phyloP scores from a whole-genome alignment of 345 rosid species.

The Brassica juncea region DNA sequence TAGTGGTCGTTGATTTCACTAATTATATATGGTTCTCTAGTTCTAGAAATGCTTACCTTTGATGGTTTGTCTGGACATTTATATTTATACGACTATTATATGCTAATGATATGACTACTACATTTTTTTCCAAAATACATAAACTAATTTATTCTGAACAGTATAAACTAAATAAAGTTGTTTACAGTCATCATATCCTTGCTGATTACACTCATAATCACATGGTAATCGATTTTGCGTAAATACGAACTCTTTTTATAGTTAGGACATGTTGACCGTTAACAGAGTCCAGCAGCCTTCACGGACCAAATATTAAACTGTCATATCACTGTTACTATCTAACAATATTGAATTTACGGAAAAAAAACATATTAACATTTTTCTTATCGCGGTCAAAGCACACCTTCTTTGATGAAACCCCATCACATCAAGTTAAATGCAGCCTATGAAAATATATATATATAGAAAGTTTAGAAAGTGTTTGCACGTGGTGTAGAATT shows the following conservation, averaged over 20 bases:
- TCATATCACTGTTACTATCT: not conserved
- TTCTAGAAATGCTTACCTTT: constrained; percentile 21
- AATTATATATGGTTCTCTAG: constrained; percentile 3
- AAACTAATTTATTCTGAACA: not conserved
- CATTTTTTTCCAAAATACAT: not conserved
- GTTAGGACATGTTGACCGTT: constrained; percentile 37
- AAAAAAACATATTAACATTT: not conserved
- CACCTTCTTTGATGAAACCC: constrained; percentile 36
- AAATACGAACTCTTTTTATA: not conserved
- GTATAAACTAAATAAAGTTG: not conserved
- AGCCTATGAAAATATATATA: not conserved
- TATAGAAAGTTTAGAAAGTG: not conserved
- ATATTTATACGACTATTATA: not conserved
- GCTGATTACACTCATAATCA: not conserved
- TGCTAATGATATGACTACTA: not conserved
- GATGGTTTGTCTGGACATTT: constrained; percentile 13
- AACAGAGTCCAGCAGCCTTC: constrained; percentile 35
- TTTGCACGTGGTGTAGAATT: constrained; percentile 29
- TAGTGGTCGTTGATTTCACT: constrained; percentile 15
- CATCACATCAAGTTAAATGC: constrained; percentile 16
- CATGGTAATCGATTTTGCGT: not conserved
- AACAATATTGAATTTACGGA: not conserved
- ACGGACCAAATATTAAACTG: constrained; percentile 28
- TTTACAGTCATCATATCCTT: not conserved
- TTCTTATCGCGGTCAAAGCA: constrained; percentile 34